These are phyloP conservation scores for Hypoxylon sp. DNA, from an alignment of 2,329 filamentous ascomycete genomes.

Conservation along the genomic window DNA sequence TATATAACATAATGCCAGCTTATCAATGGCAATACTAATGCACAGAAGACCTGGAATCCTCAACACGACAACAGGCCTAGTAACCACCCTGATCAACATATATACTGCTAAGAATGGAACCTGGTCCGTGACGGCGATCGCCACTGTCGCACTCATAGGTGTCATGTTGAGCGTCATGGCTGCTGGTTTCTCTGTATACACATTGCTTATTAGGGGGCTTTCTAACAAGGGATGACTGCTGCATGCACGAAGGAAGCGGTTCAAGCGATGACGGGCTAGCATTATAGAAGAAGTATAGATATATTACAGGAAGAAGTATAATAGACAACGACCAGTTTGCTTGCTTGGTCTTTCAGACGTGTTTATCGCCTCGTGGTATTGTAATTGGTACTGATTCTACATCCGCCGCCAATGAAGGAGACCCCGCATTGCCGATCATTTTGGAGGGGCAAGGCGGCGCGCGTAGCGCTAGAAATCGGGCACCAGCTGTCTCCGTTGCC, in stretches of 20 bases:
- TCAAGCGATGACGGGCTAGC: conserved; percentile 4
- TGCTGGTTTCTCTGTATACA: conserved; percentile 10
- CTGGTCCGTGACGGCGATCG: not conserved
- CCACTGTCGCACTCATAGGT: conserved; percentile 4
- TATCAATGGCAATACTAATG: not conserved
- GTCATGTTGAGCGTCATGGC: conserved; percentile 3
- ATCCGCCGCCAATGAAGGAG: not conserved
- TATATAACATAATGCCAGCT: not conserved
- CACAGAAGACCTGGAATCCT: not conserved
- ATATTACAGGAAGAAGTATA: conserved; percentile 8
- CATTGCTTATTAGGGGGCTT: conserved; percentile 17
- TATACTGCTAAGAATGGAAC: too few species aligned
- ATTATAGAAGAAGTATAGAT: conserved; percentile 10
- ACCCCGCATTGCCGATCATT: conserved; percentile 1
- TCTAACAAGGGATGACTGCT: conserved; percentile 7
- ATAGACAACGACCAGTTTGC: conserved; percentile 7
- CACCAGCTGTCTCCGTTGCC: conserved; percentile 8
- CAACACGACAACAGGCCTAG: not conserved
- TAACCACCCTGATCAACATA: too few species aligned
- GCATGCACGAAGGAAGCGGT: not conserved
- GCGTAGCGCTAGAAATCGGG: conserved; percentile 5
- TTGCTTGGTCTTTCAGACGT: too few species aligned
- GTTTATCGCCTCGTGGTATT: not conserved
- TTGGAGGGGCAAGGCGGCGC: conserved; percentile 7
- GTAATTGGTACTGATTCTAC: conserved; percentile 15